These are phyloP conservation scores for Rhododendron ovatum DNA, from an alignment of 148 eudicot genomes.

Conservation along the genomic window DNA sequence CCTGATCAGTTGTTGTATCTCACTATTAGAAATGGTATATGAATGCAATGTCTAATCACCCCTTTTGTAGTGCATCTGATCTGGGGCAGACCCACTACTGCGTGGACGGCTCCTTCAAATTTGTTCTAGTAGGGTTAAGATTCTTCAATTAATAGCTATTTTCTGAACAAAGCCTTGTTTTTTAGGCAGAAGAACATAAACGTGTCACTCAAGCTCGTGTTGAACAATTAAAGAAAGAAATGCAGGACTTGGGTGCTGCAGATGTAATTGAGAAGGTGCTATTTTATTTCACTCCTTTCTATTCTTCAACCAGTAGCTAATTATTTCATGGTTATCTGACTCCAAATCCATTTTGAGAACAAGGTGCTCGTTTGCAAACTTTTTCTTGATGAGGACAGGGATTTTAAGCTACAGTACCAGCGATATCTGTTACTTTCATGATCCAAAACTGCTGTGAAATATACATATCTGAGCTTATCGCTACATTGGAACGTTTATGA, in stretches of 20 bases:
- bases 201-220: constrained; percentile 25
- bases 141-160: not conserved
- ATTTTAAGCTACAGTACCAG: constrained; percentile 8
- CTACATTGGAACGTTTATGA: not conserved
- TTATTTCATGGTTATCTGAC: not conserved
- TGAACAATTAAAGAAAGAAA: constrained; percentile 37
- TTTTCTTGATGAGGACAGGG: constrained; percentile 20
- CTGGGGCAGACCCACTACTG: not conserved
- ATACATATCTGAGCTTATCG: not conserved
- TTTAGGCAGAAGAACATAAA: constrained; percentile 37
- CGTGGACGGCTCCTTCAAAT: not conserved
- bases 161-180: not conserved
- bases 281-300: not conserved
- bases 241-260: constrained; percentile 22
- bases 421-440: not conserved
- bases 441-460: not conserved
- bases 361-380: not conserved
- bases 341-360: not conserved
- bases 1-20: not conserved
- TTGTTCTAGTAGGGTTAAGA: not conserved
- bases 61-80: not conserved
- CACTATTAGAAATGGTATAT: not conserved
- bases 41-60: not conserved
- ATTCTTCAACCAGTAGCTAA: not conserved
- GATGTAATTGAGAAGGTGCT: constrained; percentile 30